These are phyloP conservation scores for Pestalotiopsis sp. DNA, from an alignment of 2,329 filamentous ascomycete species.

Conservation along the genomic window DNA sequence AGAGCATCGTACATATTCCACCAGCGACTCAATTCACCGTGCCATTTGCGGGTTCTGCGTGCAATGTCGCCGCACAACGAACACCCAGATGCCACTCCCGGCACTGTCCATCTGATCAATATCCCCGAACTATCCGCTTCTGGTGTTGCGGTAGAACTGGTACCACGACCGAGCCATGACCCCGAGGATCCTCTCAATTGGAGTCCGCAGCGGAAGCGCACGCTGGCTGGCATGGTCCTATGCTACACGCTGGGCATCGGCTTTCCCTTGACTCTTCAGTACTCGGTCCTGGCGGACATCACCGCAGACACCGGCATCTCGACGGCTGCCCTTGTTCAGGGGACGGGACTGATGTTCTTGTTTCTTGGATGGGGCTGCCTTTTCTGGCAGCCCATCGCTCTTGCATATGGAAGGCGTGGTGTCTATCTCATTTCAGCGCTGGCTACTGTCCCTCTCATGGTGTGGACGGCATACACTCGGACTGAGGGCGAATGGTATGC, in stretches of 20 bases:
- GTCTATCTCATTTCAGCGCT: conserved; percentile 33
- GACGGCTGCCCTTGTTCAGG: neutral
- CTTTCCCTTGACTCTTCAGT: neutral
- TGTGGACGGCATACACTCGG: conserved; percentile 30
- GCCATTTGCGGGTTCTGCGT: neutral
- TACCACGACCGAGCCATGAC: conserved; percentile 35
- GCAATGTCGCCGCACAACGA: neutral
- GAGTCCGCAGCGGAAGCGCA: conserved; percentile 34
- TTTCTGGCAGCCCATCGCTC: conserved; percentile 35
- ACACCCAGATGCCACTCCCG: neutral
- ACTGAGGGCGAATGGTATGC: conserved; percentile 28
- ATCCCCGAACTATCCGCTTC: neutral
- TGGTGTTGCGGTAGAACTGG: conserved; percentile 37
- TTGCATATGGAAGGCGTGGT: conserved; percentile 34
- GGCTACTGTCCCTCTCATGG: conserved; percentile 22
- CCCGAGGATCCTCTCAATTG: conserved; percentile 44
- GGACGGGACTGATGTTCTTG: conserved; percentile 28
- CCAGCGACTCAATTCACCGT: neutral
- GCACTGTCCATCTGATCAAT: neutral
- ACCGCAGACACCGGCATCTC: neutral
- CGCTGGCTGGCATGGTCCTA: conserved; percentile 28
- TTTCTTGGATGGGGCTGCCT: conserved; percentile 37
- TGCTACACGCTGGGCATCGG: conserved; percentile 26
- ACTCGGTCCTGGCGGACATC: neutral
- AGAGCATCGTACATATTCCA: too few species aligned